Evolutionary conservation across 495 filamentous ascomycete genomes (phyloP).

Genomic region (Penicillium salamii): DNA sequence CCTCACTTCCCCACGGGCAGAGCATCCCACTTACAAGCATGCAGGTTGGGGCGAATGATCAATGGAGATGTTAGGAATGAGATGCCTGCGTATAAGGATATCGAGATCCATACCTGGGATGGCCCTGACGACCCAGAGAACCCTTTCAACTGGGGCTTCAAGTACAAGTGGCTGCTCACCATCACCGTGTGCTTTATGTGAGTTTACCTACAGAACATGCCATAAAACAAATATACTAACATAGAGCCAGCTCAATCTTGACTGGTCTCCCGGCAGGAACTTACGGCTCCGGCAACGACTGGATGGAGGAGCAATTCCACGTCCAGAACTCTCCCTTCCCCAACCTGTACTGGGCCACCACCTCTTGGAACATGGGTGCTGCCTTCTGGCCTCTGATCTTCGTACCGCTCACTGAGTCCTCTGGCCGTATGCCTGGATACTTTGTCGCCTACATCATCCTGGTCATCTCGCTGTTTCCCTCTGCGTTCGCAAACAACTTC

Average conservation of each 20-base stretch:
- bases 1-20: background rate
- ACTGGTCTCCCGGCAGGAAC: slow-evolving; percentile 43
- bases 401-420: slow-evolving; percentile 52
- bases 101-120: slow-evolving; percentile 35
- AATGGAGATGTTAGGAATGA: slow-evolving; percentile 1
- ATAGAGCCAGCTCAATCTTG: slow-evolving; percentile 42
- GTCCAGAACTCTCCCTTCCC: slow-evolving; percentile 44
- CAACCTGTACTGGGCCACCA: slow-evolving; percentile 46
- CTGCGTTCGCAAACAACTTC: slow-evolving; percentile 51
- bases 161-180: slow-evolving; percentile 40
- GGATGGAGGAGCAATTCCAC: slow-evolving; percentile 36
- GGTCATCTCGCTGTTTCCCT: slow-evolving; percentile 45
- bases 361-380: slow-evolving; percentile 52
- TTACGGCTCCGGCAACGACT: slow-evolving; percentile 38
- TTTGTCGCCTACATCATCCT: slow-evolving; percentile 48
- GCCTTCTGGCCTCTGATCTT: slow-evolving; percentile 50
- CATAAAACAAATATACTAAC: background rate
- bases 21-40: background rate
- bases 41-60: slow-evolving; percentile 1
- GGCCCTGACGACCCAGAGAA: slow-evolving; percentile 33
- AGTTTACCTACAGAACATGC: background rate
- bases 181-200: slow-evolving; percentile 43
- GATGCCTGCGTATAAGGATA: slow-evolving; percentile 10
- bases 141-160: slow-evolving; percentile 22
- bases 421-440: slow-evolving; percentile 49